phyloP scores from a whole-genome alignment of 1,284 basidiomycete species.

The Trichosporon sp. region DNA sequence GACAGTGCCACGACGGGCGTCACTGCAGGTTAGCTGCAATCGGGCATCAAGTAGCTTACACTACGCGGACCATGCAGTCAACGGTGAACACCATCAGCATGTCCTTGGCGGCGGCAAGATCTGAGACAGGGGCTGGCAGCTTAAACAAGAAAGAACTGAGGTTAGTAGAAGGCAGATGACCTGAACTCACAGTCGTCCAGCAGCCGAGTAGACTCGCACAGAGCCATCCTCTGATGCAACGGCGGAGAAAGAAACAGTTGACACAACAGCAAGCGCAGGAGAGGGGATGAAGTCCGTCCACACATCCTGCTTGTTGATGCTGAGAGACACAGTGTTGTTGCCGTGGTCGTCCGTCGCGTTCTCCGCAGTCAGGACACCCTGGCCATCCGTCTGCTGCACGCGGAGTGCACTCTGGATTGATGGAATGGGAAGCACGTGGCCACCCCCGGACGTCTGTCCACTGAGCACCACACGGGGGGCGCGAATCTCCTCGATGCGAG shows the following conservation, averaged over 20 bases:
- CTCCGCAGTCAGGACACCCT: conserved; percentile 62
- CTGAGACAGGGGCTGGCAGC: conserved; percentile 70
- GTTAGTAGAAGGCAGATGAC: conserved; percentile 22
- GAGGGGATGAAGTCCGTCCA: conserved; percentile 87
- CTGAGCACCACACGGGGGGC: conserved; percentile 29
- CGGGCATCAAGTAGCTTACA: conserved; percentile 60
- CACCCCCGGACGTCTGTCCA: conserved; percentile 6
- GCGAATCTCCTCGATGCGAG: conserved; percentile 43
- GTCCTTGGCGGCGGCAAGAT: conserved; percentile 67
- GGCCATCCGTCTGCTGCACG: conserved; percentile 35
- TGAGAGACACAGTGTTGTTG: conserved; percentile 50
- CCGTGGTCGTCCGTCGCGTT: conserved; percentile 70
- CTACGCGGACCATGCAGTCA: conserved; percentile 69
- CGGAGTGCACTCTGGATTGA: conserved; percentile 44
- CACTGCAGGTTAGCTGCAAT: conserved; percentile 60
- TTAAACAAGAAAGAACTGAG: conserved; percentile 67
- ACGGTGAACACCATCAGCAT: conserved; percentile 73
- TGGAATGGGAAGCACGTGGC: conserved; percentile 29
- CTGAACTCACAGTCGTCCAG: conserved; percentile 69
- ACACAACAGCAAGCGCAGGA: conserved; percentile 67
- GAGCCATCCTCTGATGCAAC: conserved; percentile 74
- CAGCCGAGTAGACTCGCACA: conserved; percentile 74
- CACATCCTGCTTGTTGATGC: conserved; percentile 68
- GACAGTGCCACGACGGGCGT: conserved; percentile 67
- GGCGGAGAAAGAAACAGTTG: conserved; percentile 70